Evolutionary conservation across 2,329 filamentous ascomycete species (phyloP).

Genomic region (Chrysosporium keratinophilum): DNA sequence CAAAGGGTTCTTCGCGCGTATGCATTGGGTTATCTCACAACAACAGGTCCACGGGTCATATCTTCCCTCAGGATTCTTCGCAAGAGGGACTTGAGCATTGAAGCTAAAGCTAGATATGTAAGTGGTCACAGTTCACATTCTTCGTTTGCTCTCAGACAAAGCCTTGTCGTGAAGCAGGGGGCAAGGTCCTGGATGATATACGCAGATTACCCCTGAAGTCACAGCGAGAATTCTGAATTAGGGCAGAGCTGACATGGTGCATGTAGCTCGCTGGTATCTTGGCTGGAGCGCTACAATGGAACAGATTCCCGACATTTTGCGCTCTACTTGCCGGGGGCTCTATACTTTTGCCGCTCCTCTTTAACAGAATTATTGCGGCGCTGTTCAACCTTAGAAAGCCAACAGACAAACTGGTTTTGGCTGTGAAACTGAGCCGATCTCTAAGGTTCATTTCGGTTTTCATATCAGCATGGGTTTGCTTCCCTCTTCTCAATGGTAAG

Average conservation of each 20-base stretch:
- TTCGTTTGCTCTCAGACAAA: conserved; percentile 6
- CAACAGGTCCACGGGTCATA: conserved; percentile 38
- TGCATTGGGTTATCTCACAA: conserved; percentile 40
- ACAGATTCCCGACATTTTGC: conserved; percentile 46
- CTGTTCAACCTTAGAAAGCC: conserved; percentile 9
- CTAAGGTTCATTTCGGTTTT: conserved; percentile 38
- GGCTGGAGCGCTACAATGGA: conserved; percentile 31
- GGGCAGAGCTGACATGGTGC: conserved; percentile 2
- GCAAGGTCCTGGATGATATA: not conserved
- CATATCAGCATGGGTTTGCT: conserved; percentile 41
- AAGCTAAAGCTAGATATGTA: conserved; percentile 32
- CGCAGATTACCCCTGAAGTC: not conserved
- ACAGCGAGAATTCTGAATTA: not conserved
- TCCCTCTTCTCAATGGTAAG: conserved; percentile 39
- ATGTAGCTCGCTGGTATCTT: conserved; percentile 33
- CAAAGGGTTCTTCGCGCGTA: conserved; percentile 37
- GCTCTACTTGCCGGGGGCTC: conserved; percentile 44
- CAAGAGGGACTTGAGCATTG: conserved; percentile 24
- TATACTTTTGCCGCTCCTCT: conserved; percentile 34
- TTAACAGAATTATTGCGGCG: conserved; percentile 11
- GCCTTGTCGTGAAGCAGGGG: not conserved
- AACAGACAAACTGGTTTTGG: conserved; percentile 5
- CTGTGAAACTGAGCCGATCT: conserved; percentile 6
- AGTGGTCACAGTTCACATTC: conserved; percentile 14
- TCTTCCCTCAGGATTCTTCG: conserved; percentile 29